Percentiles rank a stretch among this genome's conserved stretches.
These are phyloP conservation scores for Craterostigma plantagineum DNA, from an alignment of 257 asterid species.

Conservation along the genomic window DNA sequence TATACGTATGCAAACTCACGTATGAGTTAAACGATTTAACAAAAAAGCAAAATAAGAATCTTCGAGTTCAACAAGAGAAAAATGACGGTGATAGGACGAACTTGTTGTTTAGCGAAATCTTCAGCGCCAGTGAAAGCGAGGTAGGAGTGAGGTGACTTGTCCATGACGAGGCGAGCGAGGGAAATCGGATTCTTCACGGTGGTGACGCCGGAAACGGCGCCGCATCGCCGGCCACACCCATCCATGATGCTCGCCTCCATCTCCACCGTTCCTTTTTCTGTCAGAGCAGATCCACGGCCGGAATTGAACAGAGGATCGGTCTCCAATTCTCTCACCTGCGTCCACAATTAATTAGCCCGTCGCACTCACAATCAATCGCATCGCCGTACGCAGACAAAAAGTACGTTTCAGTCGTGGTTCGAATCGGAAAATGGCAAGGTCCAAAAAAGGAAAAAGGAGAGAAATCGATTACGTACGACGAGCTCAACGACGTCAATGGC, in stretches of 20 bases:
- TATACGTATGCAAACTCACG: too few species aligned
- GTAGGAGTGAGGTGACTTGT: constrained; percentile 89
- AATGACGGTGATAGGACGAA: neutral
- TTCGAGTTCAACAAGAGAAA: neutral
- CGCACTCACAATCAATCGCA: neutral
- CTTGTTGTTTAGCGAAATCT: constrained; percentile 81
- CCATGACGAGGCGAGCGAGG: constrained; percentile 96
- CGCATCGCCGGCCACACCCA: constrained; percentile 79
- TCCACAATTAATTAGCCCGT: neutral
- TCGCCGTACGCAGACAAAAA: too few species aligned
- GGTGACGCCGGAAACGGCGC: constrained; percentile 89
- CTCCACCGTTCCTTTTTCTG: constrained; percentile 83
- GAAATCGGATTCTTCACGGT: constrained; percentile 85
- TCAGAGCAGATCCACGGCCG: constrained; percentile 97
- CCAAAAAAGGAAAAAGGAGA: neutral
- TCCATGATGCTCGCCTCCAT: constrained; percentile 99
- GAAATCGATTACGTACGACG: constrained; percentile 29
- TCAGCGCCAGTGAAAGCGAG: constrained; percentile 86
- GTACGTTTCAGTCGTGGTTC: too few species aligned
- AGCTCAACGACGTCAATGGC: constrained; percentile 92
- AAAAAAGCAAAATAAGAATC: neutral
- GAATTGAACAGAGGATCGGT: constrained; percentile 79
- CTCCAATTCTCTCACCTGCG: constrained; percentile 78
- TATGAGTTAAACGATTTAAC: neutral
- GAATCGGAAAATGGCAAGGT: too few species aligned